Base-by-base conservation (phyloP, 2,329 filamentous ascomycete species). In the Sporothrix variecibatus region DNA sequence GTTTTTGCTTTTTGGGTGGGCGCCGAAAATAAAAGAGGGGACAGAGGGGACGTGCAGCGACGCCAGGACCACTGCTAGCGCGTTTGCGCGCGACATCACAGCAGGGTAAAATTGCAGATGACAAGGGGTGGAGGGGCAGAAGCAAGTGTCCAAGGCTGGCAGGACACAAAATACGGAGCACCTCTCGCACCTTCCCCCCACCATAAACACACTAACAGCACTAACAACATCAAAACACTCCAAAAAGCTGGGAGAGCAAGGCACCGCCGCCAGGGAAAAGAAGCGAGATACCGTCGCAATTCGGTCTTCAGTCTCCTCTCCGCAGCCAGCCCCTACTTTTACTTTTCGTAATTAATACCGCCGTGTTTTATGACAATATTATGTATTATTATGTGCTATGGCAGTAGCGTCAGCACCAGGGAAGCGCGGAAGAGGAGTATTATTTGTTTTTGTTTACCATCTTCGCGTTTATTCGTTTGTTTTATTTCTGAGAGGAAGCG, bases 381-480 rank as follows among this genome's bases (percentile, higher is more conserved):
- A 43, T 15, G 28, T 23, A 65, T 8, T 65, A 40, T 7, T n/a
- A 43, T 15, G 28, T 23, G 11, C 1, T 15, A 56, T 31, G 53
- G 31, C 34, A 43, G 64, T 34, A 58, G 68, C 49, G 68, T 58
- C 68, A 71, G 68, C 68, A 26, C 49, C 20, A 12, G 43, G 31
- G 43, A 31, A 46, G 17, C 17, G 65, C 26, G 43, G 17, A 34
- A 31, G 23, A n/a, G 40, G 23, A n/a, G 12, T 28, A 2, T 58
- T 58, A n/a, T 26, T 71, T 71, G 49, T 40, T 58, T 71, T 49
- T 71, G 71, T 67, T 58, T 28, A 65, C 56, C 58, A 40, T 64
- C 28, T 31, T 53, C 20, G 58, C 49, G 40, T 62, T 49, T 9
- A 62, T 64, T 46, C 43, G 43, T 49, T 49, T 5, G 15, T 20